A percentile compares a stretch with the other conserved stretches of the same genome.
Evolutionary conservation across 2,329 filamentous ascomycete species (phyloP).

Genomic region (Colletotrichum cereale): DNA sequence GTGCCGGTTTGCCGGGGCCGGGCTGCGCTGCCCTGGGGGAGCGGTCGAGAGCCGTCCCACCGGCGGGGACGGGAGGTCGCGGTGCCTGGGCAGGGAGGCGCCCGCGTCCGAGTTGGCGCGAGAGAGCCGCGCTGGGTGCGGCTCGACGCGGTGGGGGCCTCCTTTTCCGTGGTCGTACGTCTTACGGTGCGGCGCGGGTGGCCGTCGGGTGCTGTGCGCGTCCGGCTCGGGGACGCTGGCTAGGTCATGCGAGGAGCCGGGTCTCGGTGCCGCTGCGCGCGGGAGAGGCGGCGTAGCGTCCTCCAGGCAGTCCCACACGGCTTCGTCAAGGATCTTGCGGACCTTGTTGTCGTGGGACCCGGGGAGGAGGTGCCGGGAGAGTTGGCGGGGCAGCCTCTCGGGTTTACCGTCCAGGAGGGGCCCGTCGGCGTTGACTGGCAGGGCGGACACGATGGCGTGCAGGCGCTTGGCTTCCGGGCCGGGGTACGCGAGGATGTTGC

Average conservation of each 20-base stretch:
- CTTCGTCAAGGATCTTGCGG: slow-evolving; percentile 71
- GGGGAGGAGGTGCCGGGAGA: slow-evolving; percentile 81
- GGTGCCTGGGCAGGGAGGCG: slow-evolving; percentile 9
- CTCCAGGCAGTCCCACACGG: slow-evolving; percentile 63
- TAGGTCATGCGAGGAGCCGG: neutral
- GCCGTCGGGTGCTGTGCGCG: slow-evolving; percentile 9
- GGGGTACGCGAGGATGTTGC: slow-evolving; percentile 81
- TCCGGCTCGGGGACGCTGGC: slow-evolving; percentile 11
- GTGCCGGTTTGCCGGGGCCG: slow-evolving; percentile 25
- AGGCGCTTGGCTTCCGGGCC: slow-evolving; percentile 80
- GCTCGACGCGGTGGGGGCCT: neutral
- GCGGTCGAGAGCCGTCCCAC: slow-evolving; percentile 19
- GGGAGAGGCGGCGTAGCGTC: slow-evolving; percentile 31
- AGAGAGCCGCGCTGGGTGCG: slow-evolving; percentile 10
- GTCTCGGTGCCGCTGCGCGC: neutral
- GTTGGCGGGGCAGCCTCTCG: slow-evolving; percentile 82
- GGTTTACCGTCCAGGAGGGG: slow-evolving; percentile 69
- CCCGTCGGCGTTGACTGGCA: slow-evolving; percentile 72
- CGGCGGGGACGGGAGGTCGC: slow-evolving; percentile 25
- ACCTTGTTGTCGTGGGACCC: slow-evolving; percentile 66
- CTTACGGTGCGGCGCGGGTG: neutral
- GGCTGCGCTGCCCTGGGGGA: slow-evolving; percentile 16
- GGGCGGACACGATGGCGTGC: slow-evolving; percentile 73
- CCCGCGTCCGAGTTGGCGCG: slow-evolving; percentile 31
- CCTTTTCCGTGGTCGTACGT: slow-evolving; percentile 19